Base-by-base conservation (phyloP, 257 asterid species). In the Scutellaria galericulata region DNA sequence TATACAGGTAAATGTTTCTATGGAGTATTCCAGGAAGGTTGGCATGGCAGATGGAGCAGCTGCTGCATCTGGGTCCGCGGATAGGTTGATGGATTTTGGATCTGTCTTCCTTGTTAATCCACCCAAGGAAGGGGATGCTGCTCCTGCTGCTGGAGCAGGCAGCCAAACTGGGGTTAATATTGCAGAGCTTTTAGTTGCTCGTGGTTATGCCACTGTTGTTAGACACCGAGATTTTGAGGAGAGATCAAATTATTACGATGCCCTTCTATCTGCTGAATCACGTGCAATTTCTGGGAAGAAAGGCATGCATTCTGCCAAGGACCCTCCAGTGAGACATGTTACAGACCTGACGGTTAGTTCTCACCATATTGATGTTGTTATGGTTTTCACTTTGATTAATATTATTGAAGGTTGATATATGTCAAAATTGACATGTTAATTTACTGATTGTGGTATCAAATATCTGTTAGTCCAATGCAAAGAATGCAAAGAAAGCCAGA, bases 201-300 rank as follows among this genome's bases (percentile, higher is more conserved):
- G 99, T 73, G 99, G 99, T 56, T 87, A 77, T 69, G 99, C 99
- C 58, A 80, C 91, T 68, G 97, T 92, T 62, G 88, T 95, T 78
- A 92, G 93, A 80, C 99, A 95, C 75, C 89, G 99, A 52, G 99
- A 95, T 84, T 95, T 95, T 45, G 99, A 95, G 84, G 99, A 95
- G 80, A 86, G 99, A 63, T 95, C 99, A 47, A 92, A 92, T 71
- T 80, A 83, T 71, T 95, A 95, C 61, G 99, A 95, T 75, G 92
- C 88, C 44, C 97, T 95, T 64, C 90, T 90, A 27, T 82, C 97
- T 56, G 98, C 99, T 69, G 96, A 88, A 80, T 83, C 96, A 10
- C 95, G 99, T 42, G 99, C 99, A 60, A 70, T 69, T 64, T 66
- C 94, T 79, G 98, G 96, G 68, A 92, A 80, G 86, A 95, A 86